A percentile compares a stretch with the other conserved stretches of the same genome.
These are phyloP conservation scores for Plasmodium knowlesi DNA, from an alignment of 169 alveolate genomes.

Conservation along the genomic window DNA sequence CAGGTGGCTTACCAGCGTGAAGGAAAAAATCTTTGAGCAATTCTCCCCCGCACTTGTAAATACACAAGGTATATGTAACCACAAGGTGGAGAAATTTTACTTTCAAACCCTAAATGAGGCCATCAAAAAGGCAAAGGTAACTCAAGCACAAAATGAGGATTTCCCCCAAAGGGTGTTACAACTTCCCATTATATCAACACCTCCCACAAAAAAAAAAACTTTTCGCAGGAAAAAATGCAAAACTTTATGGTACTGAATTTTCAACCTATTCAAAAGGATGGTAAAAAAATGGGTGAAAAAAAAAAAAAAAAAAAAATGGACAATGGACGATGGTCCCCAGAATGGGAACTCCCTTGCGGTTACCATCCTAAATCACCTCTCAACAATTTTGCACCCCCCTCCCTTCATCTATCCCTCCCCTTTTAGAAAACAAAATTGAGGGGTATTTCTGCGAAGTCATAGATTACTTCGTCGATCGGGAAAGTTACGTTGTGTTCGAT, in stretches of 20 bases:
- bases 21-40: constrained; percentile 37
- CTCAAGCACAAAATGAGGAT: background rate
- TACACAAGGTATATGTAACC: constrained; percentile 68
- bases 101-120: constrained; percentile 62
- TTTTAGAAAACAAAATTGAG: constrained; percentile 18
- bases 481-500: constrained; percentile 58
- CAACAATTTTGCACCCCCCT: background rate
- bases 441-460: constrained; percentile 64
- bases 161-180: background rate
- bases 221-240: constrained; percentile 39
- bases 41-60: constrained; percentile 51
- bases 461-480: constrained; percentile 53
- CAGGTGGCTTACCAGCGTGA: constrained; percentile 55
- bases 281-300: background rate
- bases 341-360: background rate
- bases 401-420: background rate
- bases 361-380: background rate
- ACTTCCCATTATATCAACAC: background rate
- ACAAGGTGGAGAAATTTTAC: constrained; percentile 37
- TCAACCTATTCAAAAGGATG: constrained; percentile 33
- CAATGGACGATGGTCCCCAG: background rate
- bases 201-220: background rate
- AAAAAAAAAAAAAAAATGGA: background rate
- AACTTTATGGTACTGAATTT: constrained; percentile 57
- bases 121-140: constrained; percentile 53